phyloP scores from a whole-genome alignment of 2,329 filamentous ascomycete genomes.

The Ophiostoma triangulosporum region DNA sequence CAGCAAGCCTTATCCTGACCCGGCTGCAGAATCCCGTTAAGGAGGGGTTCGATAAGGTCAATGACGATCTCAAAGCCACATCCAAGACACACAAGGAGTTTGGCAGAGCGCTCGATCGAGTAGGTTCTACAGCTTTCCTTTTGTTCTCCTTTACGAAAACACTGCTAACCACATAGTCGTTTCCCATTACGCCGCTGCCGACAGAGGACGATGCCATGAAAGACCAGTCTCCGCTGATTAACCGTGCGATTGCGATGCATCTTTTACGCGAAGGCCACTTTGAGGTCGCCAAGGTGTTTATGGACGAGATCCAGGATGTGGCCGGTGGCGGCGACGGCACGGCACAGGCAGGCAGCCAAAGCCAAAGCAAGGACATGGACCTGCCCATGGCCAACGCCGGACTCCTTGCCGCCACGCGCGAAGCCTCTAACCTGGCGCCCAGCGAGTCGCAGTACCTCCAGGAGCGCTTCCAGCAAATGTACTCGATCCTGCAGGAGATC shows the following conservation, averaged over 20 bases:
- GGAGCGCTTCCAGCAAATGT: conserved; percentile 77
- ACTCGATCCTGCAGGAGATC: conserved; percentile 69
- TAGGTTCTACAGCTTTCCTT: conserved; percentile 21
- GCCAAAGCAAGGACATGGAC: conserved; percentile 5
- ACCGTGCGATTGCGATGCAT: conserved; percentile 93
- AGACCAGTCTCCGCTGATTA: conserved; percentile 63
- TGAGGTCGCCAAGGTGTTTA: conserved; percentile 70
- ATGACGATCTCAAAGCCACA: conserved; percentile 68
- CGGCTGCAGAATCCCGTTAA: conserved; percentile 81
- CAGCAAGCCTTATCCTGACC: conserved; percentile 60
- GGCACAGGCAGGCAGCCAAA: too few relatives aligned
- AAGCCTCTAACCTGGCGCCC: conserved; percentile 25
- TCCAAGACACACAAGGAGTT: conserved; percentile 74
- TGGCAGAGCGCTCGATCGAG: conserved; percentile 73
- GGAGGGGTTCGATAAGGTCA: conserved; percentile 64
- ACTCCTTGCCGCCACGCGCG: conserved; percentile 15
- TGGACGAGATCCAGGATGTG: conserved; percentile 45
- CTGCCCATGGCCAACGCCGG: conserved; percentile 16
- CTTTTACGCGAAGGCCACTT: conserved; percentile 91
- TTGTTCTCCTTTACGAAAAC: not conserved
- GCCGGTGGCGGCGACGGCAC: conserved; percentile 13
- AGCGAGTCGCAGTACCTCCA: conserved; percentile 58
- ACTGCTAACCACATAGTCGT: conserved; percentile 14
- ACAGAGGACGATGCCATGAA: conserved; percentile 71
- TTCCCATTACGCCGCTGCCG: conserved; percentile 47